Evolutionary conservation across 768 basidiomycete genomes (phyloP).

Genomic region (Sutorius australiensis): DNA sequence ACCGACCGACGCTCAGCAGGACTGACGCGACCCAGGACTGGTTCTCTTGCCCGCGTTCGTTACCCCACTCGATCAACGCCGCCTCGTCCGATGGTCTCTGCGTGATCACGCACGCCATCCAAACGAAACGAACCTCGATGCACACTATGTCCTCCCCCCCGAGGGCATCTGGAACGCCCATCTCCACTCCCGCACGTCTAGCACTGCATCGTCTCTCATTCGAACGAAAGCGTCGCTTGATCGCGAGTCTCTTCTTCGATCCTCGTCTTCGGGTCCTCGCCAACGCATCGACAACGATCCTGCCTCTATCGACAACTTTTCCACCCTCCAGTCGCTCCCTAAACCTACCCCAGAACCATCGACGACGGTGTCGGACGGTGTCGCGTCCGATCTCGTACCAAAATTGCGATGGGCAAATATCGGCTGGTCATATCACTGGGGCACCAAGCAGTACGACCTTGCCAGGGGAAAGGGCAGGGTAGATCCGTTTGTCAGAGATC

Average conservation of each 20-base stretch:
- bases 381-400: constrained; percentile 54
- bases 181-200: constrained; percentile 32
- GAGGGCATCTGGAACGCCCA: constrained; percentile 76
- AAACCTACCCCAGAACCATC: constrained; percentile 69
- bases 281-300: constrained; percentile 71
- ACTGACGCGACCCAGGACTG: constrained; percentile 56
- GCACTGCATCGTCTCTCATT: constrained; percentile 37
- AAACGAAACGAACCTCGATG: constrained; percentile 87
- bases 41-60: constrained; percentile 80
- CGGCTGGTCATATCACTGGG: constrained; percentile 97
- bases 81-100: constrained; percentile 71
- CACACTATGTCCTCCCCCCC: constrained; percentile 74
- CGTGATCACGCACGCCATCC: constrained; percentile 69
- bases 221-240: constrained; percentile 37
- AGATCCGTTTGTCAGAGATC: constrained; percentile 46
- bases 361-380: constrained; percentile 45
- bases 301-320: constrained; percentile 54
- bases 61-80: constrained; percentile 55
- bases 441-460: constrained; percentile 92
- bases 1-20: background rate
- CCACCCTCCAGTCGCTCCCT: constrained; percentile 47
- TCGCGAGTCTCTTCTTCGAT: background rate
- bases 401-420: constrained; percentile 96
- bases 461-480: constrained; percentile 63
- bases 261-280: constrained; percentile 48